Base-by-base conservation (phyloP, 108 stramenopile species). In the Cyclotella cryptica region DNA sequence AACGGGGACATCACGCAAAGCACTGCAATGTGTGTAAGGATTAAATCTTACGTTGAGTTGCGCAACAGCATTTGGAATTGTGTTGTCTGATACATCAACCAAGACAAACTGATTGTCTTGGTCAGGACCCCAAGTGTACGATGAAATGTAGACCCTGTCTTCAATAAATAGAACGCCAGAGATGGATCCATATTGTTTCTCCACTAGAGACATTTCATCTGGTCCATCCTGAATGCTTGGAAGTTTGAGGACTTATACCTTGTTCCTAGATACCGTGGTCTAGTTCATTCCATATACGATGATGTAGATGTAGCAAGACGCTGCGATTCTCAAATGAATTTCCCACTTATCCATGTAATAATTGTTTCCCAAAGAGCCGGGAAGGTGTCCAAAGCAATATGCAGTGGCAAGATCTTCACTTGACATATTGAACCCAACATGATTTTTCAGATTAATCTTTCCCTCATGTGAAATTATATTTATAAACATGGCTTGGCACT, bases 341-440 rank as follows among this genome's bases (percentile, higher is more conserved):
- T 6, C 35, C 35, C 35, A 35, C 35, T 35, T 35, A 35, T 57
- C 53, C 52, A 71, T 71, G 1, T 19, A 21, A 41, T 71, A 43
- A 2, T 58, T 54, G 53, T 24, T 41, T 7, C 14, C 17, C 0
- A 71, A n/a, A 0, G 15, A 15, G 0, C 69, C 69, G 24, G 69
- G 69, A 12, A 71, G 3, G 3, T 71, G 52, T 41, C 55, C 49
- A 53, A 13, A 69, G 35, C 40, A 54, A 35, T 7, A 69, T 24
- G 64, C 43, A 19, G 12, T 65, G 21, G 43, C 64, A 6, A 6
- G 26, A 28, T 35, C 35, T 35, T 52, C 35, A 53, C 0, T 40
- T 35, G 67, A 69, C 10, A 69, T 1, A 40, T 54, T 28, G 21
- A 69, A 69, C 17, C 52, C 67, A 69, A 35, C 15, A 54, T 53